Percentiles rank a stretch among this genome's conserved stretches.
Evolutionary conservation across 331 rosid species (phyloP).

Genomic region (Telfairia occidentalis): DNA sequence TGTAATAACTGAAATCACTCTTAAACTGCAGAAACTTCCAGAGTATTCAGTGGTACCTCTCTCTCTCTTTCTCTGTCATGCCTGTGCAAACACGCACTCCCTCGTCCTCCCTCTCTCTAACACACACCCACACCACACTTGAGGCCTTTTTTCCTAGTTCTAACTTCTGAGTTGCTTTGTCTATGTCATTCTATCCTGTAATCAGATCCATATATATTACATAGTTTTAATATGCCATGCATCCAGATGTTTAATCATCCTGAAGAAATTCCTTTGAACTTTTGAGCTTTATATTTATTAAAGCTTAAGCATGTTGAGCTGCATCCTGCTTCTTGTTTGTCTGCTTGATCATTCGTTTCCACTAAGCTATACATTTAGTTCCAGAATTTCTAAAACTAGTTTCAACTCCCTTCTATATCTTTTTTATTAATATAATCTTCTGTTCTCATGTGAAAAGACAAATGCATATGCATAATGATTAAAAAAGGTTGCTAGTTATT

Average conservation of each 20-base stretch:
- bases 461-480: too few species aligned
- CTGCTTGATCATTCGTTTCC: too few species aligned
- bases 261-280: not conserved
- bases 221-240: not conserved
- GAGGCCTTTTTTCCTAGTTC: not conserved
- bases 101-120: not conserved
- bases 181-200: not conserved
- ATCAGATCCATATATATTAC: not conserved
- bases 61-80: not conserved
- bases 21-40: conserved; percentile 85
- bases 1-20: conserved; percentile 77
- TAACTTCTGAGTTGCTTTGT: not conserved
- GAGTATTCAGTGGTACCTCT: conserved; percentile 62
- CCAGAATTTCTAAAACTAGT: too few species aligned
- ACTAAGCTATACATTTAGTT: too few species aligned
- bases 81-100: not conserved
- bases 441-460: too few species aligned
- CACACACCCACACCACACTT: not conserved
- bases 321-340: not conserved
- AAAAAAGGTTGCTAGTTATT: not conserved
- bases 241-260: not conserved
- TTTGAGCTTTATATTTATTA: not conserved
- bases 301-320: not conserved
- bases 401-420: too few species aligned
- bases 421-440: too few species aligned